Evolutionary conservation across 2,329 filamentous ascomycete species (phyloP).

Genomic region (Ceratocystis harringtonii): DNA sequence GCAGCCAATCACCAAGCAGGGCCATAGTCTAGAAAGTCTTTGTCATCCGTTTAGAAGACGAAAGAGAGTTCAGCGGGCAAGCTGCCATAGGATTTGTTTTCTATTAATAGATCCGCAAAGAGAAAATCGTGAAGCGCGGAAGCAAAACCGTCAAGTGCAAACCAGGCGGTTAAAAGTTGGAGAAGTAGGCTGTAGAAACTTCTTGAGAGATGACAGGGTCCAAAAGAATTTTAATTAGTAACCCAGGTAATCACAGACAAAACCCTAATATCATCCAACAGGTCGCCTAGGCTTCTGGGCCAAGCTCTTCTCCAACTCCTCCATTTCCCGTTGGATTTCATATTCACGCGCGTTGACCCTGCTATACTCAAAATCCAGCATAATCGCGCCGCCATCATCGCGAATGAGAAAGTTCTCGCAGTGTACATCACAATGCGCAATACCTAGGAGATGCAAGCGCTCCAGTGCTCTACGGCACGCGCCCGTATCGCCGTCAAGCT

Average conservation of each 20-base stretch:
- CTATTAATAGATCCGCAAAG: background rate
- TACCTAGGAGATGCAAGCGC: constrained; percentile 5
- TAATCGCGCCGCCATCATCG: background rate
- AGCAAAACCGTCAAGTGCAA: background rate
- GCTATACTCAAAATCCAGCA: constrained; percentile 10
- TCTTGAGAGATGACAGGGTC: background rate
- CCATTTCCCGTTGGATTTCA: constrained; percentile 5
- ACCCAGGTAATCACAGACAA: background rate
- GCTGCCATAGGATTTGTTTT: background rate
- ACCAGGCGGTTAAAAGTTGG: background rate
- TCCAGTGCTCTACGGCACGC: background rate
- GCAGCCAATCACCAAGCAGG: background rate
- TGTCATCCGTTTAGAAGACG: too few relatives aligned
- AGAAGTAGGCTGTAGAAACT: background rate
- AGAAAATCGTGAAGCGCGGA: background rate
- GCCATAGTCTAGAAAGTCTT: background rate
- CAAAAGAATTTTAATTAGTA: background rate
- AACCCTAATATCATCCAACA: background rate
- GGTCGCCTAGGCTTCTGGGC: background rate
- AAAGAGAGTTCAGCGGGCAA: too few relatives aligned
- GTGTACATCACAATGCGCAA: constrained; percentile 7
- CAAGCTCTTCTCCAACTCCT: background rate
- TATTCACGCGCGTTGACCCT: background rate
- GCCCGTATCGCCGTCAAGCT: background rate
- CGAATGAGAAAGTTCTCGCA: constrained; percentile 7